These are phyloP conservation scores for Actinomortierella ambigua DNA, from an alignment of 371 early-diverging fungal genomes.

Conservation along the genomic window DNA sequence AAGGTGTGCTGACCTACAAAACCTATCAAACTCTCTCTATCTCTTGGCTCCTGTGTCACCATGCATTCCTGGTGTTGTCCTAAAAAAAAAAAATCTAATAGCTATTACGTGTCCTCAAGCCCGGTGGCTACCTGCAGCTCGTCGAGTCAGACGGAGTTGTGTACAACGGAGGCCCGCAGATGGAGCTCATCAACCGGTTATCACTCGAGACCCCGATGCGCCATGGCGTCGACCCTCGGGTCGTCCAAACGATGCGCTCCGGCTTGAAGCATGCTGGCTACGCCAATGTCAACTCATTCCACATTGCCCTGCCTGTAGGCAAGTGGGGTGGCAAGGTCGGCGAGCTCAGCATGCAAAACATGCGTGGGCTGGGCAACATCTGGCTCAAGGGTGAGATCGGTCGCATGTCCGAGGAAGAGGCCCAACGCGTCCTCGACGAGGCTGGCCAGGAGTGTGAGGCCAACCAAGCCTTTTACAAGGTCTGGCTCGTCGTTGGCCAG, in stretches of 20 bases:
- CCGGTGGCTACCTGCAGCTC: conserved; percentile 56
- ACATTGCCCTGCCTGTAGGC: conserved; percentile 37
- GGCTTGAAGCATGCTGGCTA: conserved; percentile 33
- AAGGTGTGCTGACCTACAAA: too few species aligned
- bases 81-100: conserved; percentile 18
- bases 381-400: conserved; percentile 43
- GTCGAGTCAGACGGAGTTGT: conserved; percentile 57
- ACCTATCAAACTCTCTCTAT: too few species aligned
- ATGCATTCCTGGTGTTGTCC: too few species aligned
- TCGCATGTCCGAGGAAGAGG: conserved; percentile 22
- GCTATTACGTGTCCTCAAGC: conserved; percentile 55
- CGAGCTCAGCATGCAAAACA: conserved; percentile 26
- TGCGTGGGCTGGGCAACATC: conserved; percentile 36
- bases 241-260: conserved; percentile 32
- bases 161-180: conserved; percentile 52
- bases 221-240: conserved; percentile 42
- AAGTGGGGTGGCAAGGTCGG: conserved; percentile 46
- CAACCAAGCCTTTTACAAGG: conserved; percentile 39
- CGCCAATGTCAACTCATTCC: conserved; percentile 31
- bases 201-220: conserved; percentile 39
- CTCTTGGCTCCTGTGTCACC: too few species aligned
- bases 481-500: conserved; percentile 41
- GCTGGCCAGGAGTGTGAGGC: conserved; percentile 22
- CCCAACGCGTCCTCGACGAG: conserved; percentile 17
- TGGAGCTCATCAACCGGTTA: conserved; percentile 42